phyloP scores from a whole-genome alignment of 139 green algal species.

The Chlorella sp. region DNA sequence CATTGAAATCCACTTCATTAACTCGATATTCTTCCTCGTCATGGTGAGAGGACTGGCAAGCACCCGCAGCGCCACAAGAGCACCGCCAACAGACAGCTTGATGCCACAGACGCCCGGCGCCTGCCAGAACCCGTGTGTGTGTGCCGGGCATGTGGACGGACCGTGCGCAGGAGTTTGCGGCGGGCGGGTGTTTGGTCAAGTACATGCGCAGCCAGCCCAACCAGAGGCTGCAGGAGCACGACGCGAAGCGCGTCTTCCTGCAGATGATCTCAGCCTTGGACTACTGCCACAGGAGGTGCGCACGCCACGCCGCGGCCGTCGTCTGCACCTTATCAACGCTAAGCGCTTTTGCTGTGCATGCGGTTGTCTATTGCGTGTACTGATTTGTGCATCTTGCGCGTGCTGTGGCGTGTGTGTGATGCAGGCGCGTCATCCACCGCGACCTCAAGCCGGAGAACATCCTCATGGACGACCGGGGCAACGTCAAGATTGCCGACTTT shows the following conservation, averaged over 20 bases:
- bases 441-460: conserved; percentile 79
- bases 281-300: conserved; percentile 68
- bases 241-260: conserved; percentile 52
- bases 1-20: conserved; percentile 42
- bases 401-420: too few species aligned
- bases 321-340: too few species aligned
- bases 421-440: conserved; percentile 58
- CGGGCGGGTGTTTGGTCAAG: conserved; percentile 47
- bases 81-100: too few species aligned
- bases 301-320: too few species aligned
- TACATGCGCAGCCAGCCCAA: conserved; percentile 27
- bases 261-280: conserved; percentile 61
- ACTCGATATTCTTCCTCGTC: conserved; percentile 60
- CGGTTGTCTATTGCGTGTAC: too few species aligned
- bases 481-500: conserved; percentile 61
- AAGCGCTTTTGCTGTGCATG: too few species aligned
- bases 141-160: not conserved
- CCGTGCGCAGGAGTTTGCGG: conserved; percentile 51
- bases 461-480: conserved; percentile 49
- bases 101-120: too few species aligned
- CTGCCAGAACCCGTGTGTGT: not conserved
- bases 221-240: conserved; percentile 40
- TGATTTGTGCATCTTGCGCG: too few species aligned
- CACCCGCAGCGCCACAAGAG: too few species aligned
- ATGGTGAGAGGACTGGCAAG: conserved; percentile 36